A percentile compares a stretch with the other conserved stretches of the same genome.
Conservation (phyloP, 257 asterid species). For the Galeopsis tetrahit region DNA sequence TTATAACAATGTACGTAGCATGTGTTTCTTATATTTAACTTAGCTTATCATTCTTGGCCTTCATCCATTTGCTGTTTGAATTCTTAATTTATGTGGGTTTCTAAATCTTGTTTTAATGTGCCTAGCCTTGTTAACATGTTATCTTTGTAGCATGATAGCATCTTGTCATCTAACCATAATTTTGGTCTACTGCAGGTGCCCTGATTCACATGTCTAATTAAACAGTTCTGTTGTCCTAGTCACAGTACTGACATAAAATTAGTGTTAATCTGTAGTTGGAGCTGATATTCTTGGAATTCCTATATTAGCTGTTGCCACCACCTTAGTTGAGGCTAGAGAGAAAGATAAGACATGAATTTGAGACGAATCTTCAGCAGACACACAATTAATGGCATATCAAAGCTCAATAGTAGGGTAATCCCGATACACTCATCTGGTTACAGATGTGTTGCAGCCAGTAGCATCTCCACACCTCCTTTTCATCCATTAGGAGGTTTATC, state of each 20-base stretch:
- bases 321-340: background rate
- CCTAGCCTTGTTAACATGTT: background rate
- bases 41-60: too few relatives aligned
- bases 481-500: conserved; percentile 25
- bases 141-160: background rate
- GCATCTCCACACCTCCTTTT: conserved; percentile 26
- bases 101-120: background rate
- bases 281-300: too few relatives aligned
- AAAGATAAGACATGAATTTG: conserved; percentile 47
- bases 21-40: too few relatives aligned
- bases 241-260: background rate
- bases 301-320: too few relatives aligned
- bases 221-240: background rate
- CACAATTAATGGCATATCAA: conserved; percentile 41
- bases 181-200: conserved; percentile 13
- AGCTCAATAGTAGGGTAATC: conserved; percentile 40
- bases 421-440: conserved; percentile 35
- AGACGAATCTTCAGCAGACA: conserved; percentile 50
- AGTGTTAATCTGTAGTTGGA: too few relatives aligned
- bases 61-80: too few relatives aligned
- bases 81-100: conserved; percentile 16
- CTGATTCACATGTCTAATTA: background rate
- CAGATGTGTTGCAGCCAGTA: conserved; percentile 31
- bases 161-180: background rate
- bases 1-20: too few relatives aligned